Evolutionary conservation across 257 asterid species (phyloP).

Genomic region (Nicotiana undulata): DNA sequence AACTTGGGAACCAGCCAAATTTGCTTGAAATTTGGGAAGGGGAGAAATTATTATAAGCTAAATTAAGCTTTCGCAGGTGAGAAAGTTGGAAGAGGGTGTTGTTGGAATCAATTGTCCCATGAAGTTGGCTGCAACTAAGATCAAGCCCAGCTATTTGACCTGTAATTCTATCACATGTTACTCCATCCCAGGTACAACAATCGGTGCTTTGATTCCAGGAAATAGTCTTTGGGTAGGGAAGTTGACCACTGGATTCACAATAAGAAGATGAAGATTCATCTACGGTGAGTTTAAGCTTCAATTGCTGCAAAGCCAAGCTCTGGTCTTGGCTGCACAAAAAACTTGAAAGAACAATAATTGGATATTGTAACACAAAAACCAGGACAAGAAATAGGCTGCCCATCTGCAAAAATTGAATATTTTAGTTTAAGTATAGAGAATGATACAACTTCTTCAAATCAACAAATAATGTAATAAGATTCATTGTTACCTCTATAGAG

Average conservation of each 20-base stretch:
- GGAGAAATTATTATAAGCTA: slow-evolving; percentile 21
- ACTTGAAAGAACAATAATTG: slow-evolving; percentile 2
- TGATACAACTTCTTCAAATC: no score
- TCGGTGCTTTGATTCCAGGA: slow-evolving; percentile 12
- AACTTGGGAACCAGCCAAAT: not conserved
- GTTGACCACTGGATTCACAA: slow-evolving; percentile 1
- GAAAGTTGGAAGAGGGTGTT: slow-evolving; percentile 13
- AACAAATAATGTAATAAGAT: no score
- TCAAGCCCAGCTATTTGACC: slow-evolving; percentile 19
- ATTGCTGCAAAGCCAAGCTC: slow-evolving; percentile 10
- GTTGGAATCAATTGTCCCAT: slow-evolving; percentile 14
- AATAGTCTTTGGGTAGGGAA: slow-evolving; percentile 5
- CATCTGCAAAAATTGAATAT: not conserved
- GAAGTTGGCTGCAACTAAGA: slow-evolving; percentile 24
- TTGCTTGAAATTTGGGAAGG: slow-evolving; percentile 13
- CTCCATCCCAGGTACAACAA: slow-evolving; percentile 22
- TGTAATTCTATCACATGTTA: slow-evolving; percentile 13
- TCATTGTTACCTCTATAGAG: no score
- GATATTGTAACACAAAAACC: slow-evolving; percentile 1
- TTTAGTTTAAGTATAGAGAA: no score
- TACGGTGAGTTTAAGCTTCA: slow-evolving; percentile 9
- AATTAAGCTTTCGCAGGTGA: slow-evolving; percentile 11
- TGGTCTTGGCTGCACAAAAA: slow-evolving; percentile 5
- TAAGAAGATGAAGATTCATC: not conserved
- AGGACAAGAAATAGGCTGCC: not conserved